phyloP scores from a whole-genome alignment of 805 yeast genomes.

The Scheffersomyces stipitis region DNA sequence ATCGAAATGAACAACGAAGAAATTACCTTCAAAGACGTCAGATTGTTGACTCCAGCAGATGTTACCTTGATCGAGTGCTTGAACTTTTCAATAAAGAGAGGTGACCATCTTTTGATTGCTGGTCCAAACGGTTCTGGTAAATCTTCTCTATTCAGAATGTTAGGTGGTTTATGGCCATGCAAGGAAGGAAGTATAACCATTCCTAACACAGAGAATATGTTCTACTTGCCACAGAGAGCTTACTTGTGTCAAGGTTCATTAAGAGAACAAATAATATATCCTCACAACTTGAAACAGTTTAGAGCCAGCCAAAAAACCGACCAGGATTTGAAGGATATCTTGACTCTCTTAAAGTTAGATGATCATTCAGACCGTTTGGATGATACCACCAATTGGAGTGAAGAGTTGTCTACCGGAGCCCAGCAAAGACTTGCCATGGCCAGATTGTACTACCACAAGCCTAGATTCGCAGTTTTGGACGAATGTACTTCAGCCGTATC shows the following conservation, averaged over 20 bases:
- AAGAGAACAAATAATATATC: conserved; percentile 87
- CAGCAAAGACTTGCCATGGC: conserved; percentile 95
- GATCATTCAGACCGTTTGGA: conserved; percentile 42
- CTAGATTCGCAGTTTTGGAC: conserved; percentile 91
- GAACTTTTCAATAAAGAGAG: conserved; percentile 71
- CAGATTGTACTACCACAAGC: conserved; percentile 84
- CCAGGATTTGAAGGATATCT: conserved; percentile 50
- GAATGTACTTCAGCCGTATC: conserved; percentile 96
- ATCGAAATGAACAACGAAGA: conserved; percentile 45
- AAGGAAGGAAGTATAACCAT: conserved; percentile 55
- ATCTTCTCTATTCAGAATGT: conserved; percentile 83
- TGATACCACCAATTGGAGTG: conserved; percentile 83
- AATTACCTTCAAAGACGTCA: conserved; percentile 70
- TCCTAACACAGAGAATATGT: conserved; percentile 67
- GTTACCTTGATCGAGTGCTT: conserved; percentile 67
- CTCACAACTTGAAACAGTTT: conserved; percentile 66
- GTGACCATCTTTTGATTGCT: conserved; percentile 82
- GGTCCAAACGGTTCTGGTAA: conserved; percentile 98
- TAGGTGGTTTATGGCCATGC: conserved; percentile 94
- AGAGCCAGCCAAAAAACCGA: conserved; percentile 44
- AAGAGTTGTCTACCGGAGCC: conserved; percentile 84
- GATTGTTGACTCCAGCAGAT: conserved; percentile 83
- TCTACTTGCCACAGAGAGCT: conserved; percentile 91
- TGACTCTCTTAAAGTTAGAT: conserved; percentile 57
- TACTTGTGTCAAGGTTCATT: conserved; percentile 79